These are phyloP conservation scores for Penicillium ochrochloron DNA, from an alignment of 495 filamentous ascomycete species.

Conservation along the genomic window DNA sequence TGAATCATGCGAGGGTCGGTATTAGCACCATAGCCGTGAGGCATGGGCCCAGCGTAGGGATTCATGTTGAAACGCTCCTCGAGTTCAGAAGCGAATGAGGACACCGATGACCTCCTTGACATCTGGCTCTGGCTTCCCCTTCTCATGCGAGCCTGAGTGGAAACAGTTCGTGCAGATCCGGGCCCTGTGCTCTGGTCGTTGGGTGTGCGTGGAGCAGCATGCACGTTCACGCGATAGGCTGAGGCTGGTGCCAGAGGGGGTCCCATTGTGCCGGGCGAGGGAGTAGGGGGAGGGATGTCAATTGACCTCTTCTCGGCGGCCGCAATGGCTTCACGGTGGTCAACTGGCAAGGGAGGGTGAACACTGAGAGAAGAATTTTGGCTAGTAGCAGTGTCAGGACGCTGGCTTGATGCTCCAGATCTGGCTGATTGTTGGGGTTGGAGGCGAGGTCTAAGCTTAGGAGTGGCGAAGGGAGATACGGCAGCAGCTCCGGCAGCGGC, in stretches of 20 bases:
- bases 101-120: constrained; percentile 81
- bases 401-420: constrained; percentile 40
- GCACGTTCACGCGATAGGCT: constrained; percentile 60
- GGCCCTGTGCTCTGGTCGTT: constrained; percentile 50
- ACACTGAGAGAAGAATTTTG: constrained; percentile 46
- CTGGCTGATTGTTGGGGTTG: constrained; percentile 40
- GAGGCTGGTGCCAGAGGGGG: constrained; percentile 85
- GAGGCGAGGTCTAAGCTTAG: constrained; percentile 41
- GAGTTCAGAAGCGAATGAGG: constrained; percentile 92
- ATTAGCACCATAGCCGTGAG: constrained; percentile 56
- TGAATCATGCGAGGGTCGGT: constrained; percentile 99
- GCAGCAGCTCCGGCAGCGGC: constrained; percentile 9
- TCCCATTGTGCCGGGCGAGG: constrained; percentile 70
- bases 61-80: constrained; percentile 86
- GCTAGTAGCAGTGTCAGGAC: constrained; percentile 75
- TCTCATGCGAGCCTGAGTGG: constrained; percentile 45
- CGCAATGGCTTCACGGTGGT: constrained; percentile 83
- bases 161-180: constrained; percentile 59
- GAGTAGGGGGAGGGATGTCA: constrained; percentile 47
- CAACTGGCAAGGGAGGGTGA: constrained; percentile 77
- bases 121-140: constrained; percentile 57
- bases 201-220: constrained; percentile 73
- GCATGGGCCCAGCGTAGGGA: constrained; percentile 58
- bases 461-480: constrained; percentile 44
- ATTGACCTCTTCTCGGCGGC: constrained; percentile 67